Base-by-base conservation (phyloP, 345 rosid species). In the Lumnitzera racemosa region DNA sequence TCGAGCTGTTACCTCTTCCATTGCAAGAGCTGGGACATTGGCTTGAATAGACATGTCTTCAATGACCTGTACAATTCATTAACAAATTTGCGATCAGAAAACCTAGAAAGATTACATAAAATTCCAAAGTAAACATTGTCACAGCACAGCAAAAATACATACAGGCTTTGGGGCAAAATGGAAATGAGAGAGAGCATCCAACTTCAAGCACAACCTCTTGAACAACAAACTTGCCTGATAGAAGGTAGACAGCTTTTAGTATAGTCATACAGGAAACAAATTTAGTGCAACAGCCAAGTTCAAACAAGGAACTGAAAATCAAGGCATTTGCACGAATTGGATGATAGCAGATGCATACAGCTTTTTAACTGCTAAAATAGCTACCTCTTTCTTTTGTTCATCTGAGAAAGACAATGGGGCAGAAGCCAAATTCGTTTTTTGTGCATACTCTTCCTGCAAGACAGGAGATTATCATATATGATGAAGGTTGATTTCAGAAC, bases 131-230 rank as follows among this genome's bases (percentile, higher is more conserved):
- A 55, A 23, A 23, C 12, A 49, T 63, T 16, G 46, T 12, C 23
- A 11, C 65, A 50, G 52, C 56, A 49, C 69, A 36, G 46, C 48
- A 64, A 60, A 71, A 61, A 71, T 85, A 72, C 89, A 64, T 90
- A 94, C 97, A 56, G 97, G 97, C 70, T 94, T 94, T 61, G 97
- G 96, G 63, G 96, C 83, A 73, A 90, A 94, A 66, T 90, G 95
- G 84, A 90, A 94, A 76, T 90, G 99, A 62, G 97, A 84, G 59
- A 90, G 96, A 31, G 99, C 89, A 76, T 94, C 99, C 90, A 94
- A 73, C 83, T 94, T 87, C 80, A 90, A 71, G 69, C 95, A 86
- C 20, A 94, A 77, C 74, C 69, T 84, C 83, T 88, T 94, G 73
- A 88, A 90, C 50, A 94, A 63, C 59, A 69, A 58, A 63, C 91